Base-by-base conservation (phyloP, 805 yeast genomes). In the Ogataea polymorpha region DNA sequence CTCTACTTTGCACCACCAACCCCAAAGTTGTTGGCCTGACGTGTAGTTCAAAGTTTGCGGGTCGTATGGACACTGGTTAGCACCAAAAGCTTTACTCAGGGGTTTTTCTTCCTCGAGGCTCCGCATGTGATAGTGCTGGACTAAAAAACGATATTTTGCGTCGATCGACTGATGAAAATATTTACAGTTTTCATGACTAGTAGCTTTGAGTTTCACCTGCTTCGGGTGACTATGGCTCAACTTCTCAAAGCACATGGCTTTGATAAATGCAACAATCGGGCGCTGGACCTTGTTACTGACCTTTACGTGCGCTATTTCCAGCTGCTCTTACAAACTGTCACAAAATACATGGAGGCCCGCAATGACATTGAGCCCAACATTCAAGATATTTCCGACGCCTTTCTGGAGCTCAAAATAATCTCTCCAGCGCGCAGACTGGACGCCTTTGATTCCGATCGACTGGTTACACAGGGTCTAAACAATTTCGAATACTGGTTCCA, bases 171-270 rank as follows among this genome's bases (percentile, higher is more conserved):
- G 27, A 12, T 31, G 27, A 32, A 38, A 32, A 23, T 31, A 23
- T 39, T 33, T 32, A 20, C 16, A 13, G 14, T 32, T 23, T n/a
- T n/a, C 5, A 34, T 39, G 42, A 39, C 38, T 24, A 51, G 53
- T 32, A 49, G 54, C 27, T 62, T 62, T 41, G 55, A 53, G 40
- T 61, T 59, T 26, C 65, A 61, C 35, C 46, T 62, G 10, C 46
- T 62, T 37, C 48, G 62, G 40, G 48, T 61, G 8, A 53, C 65
- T 4, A 47, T 62, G 23, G 70, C 75, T 1, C 81, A 82, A 63
- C 66, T 82, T 4, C 71, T 91, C 38, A 79, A 87, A 46, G 79
- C 93, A 0, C 76, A 80, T 23, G 99, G 99, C 0, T 87, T 89
- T 54, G 96, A 87, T 46, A 74, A 80, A 52, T 80, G 90, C 48